Evolutionary conservation across 305 asterid genomes (phyloP).

Genomic region (Andrographis paniculata): DNA sequence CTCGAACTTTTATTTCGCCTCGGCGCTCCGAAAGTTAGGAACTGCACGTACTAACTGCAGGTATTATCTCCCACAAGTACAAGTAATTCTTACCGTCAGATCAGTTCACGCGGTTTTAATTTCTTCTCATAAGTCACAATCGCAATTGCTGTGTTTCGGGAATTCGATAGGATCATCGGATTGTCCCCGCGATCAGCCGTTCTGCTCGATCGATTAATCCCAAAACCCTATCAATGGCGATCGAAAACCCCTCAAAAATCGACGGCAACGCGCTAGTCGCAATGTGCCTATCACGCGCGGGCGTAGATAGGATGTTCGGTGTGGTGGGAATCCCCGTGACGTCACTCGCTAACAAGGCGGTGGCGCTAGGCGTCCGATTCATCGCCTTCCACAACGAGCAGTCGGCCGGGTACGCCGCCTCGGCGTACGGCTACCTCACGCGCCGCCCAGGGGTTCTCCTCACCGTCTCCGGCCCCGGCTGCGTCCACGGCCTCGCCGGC

Average conservation of each 20-base stretch:
- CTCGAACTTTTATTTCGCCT: too few species aligned
- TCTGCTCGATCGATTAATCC: neutral
- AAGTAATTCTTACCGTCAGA: too few species aligned
- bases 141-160: too few species aligned
- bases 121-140: too few species aligned
- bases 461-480: slow-evolving; percentile 87
- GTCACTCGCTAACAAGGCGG: slow-evolving; percentile 50
- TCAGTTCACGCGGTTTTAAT: too few species aligned
- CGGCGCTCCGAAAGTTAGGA: too few species aligned
- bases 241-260: neutral
- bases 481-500: slow-evolving; percentile 91
- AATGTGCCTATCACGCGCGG: neutral
- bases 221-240: neutral
- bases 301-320: neutral
- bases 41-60: too few species aligned
- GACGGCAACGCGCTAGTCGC: neutral
- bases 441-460: slow-evolving; percentile 73
- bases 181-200: too few species aligned
- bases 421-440: slow-evolving; percentile 79
- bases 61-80: too few species aligned
- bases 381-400: slow-evolving; percentile 94
- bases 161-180: too few species aligned
- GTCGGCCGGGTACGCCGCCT: slow-evolving; percentile 93
- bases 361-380: slow-evolving; percentile 65
- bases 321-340: neutral